Conservation (phyloP, 257 asterid species). For the Lavandula angustifolia region DNA sequence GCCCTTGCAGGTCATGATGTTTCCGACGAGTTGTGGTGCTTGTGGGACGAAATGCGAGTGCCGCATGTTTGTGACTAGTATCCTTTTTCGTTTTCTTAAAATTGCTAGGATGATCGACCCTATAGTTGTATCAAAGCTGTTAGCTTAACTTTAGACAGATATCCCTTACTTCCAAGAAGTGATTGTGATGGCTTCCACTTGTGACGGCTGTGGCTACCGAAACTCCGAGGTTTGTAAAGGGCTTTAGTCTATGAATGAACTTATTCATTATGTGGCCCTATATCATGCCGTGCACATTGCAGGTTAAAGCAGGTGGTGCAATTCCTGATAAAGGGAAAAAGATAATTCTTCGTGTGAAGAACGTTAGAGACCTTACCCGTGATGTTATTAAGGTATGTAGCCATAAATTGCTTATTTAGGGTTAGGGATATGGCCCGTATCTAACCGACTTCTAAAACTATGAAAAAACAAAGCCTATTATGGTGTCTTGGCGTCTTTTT, state of each 20-base stretch:
- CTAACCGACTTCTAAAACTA: not conserved
- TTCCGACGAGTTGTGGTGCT: slow-evolving; percentile 88
- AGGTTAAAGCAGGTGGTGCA: slow-evolving; percentile 91
- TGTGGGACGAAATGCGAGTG: slow-evolving; percentile 73
- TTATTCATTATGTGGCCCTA: not conserved
- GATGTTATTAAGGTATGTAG: slow-evolving; percentile 85
- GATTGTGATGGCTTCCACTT: slow-evolving; percentile 88
- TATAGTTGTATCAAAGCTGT: slow-evolving; percentile 30
- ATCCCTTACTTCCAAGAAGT: slow-evolving; percentile 95
- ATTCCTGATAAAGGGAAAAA: slow-evolving; percentile 86
- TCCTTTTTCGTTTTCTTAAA: slow-evolving; percentile 44
- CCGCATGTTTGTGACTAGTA: slow-evolving; percentile 93
- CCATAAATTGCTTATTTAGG: not conserved
- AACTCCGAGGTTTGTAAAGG: slow-evolving; percentile 72
- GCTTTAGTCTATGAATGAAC: not conserved
- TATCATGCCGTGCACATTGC: slow-evolving; percentile 25
- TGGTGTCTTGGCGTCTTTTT: not conserved
- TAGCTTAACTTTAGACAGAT: slow-evolving; percentile 65
- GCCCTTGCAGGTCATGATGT: slow-evolving; percentile 77
- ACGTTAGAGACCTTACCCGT: slow-evolving; percentile 74
- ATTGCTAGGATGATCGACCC: slow-evolving; percentile 17
- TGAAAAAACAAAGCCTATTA: not conserved
- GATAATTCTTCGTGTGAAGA: slow-evolving; percentile 65
- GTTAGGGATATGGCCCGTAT: not conserved
- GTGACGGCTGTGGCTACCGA: slow-evolving; percentile 92